Evolutionary conservation across 2,329 filamentous ascomycete species (phyloP).

Genomic region (Shiraia bambusicola): DNA sequence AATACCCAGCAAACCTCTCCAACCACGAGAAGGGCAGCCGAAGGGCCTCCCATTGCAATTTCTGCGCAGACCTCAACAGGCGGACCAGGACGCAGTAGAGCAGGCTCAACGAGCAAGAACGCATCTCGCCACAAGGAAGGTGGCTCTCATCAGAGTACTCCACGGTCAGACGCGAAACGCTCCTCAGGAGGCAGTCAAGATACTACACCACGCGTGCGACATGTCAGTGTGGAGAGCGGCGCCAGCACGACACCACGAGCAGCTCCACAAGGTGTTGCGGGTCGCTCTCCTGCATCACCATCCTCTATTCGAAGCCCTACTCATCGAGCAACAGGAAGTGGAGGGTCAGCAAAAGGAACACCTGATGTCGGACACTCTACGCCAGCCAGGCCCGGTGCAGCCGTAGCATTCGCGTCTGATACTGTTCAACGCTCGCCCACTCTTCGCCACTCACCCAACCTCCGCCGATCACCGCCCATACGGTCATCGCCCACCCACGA

Average conservation of each 20-base stretch:
- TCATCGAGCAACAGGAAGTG: conserved; percentile 28
- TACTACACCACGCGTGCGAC: conserved; percentile 34
- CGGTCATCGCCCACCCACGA: conserved; percentile 32
- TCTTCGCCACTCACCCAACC: conserved; percentile 33
- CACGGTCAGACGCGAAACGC: conserved; percentile 28
- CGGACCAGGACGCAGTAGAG: conserved; percentile 27
- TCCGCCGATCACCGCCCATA: conserved; percentile 35
- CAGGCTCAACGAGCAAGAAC: conserved; percentile 30
- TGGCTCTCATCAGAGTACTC: conserved; percentile 30
- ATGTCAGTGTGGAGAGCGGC: conserved; percentile 34
- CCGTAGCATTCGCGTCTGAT: conserved; percentile 29
- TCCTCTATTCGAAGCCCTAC: conserved; percentile 36
- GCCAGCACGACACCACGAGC: conserved; percentile 37
- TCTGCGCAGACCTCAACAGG: conserved; percentile 23
- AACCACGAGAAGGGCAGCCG: conserved; percentile 26
- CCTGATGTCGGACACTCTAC: conserved; percentile 26
- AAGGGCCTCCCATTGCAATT: conserved; percentile 26
- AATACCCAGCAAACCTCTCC: conserved; percentile 26
- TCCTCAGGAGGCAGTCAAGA: conserved; percentile 31
- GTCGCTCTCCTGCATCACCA: conserved; percentile 36
- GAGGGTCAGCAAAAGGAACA: conserved; percentile 31
- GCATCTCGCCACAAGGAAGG: conserved; percentile 22
- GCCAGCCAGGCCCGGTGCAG: conserved; percentile 33
- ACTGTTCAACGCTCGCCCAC: conserved; percentile 31
- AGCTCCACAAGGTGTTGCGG: conserved; percentile 30